A percentile compares a stretch with the other conserved stretches of the same genome.
These are phyloP conservation scores for Pseudomassariella vexata DNA, from an alignment of 2,329 filamentous ascomycete species.

Conservation along the genomic window DNA sequence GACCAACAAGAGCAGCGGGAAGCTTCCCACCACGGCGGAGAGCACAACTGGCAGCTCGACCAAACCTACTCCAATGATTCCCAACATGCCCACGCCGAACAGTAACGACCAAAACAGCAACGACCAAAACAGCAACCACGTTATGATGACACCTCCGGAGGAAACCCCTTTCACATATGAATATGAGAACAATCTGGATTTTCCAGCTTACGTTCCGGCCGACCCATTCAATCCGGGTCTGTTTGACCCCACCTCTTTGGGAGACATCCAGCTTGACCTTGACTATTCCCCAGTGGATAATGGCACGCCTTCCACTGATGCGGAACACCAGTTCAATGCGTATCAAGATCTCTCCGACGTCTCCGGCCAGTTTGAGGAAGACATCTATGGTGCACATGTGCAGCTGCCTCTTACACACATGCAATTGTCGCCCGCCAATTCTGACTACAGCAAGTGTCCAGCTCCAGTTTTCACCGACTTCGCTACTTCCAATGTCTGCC, in stretches of 20 bases:
- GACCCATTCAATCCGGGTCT: conserved; percentile 39
- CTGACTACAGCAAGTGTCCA: conserved; percentile 39
- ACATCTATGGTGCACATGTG: conserved; percentile 54
- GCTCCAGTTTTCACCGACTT: conserved; percentile 35
- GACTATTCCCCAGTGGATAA: conserved; percentile 44
- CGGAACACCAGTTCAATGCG: conserved; percentile 45
- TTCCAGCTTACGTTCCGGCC: conserved; percentile 42
- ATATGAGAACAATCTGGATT: conserved; percentile 35
- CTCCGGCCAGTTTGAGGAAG: conserved; percentile 53
- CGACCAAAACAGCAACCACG: no score
- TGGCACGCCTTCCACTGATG: conserved; percentile 40
- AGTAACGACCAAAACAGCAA: no score
- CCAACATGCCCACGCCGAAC: conserved; percentile 57
- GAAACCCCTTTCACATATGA: conserved; percentile 34
- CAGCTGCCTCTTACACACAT: no score
- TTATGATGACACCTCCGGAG: conserved; percentile 52
- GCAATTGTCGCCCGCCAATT: conserved; percentile 39
- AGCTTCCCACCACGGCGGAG: conserved; percentile 10
- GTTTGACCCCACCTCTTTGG: conserved; percentile 32
- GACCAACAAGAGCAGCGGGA: conserved; percentile 68
- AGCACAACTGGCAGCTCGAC: conserved; percentile 40
- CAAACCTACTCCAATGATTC: conserved; percentile 53
- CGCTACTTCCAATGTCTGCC: conserved; percentile 31
- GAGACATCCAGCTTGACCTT: conserved; percentile 28
- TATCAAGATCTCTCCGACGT: conserved; percentile 59